Base-by-base conservation (phyloP, 2,329 filamentous ascomycete species). In the Phialemonium atrogriseum region DNA sequence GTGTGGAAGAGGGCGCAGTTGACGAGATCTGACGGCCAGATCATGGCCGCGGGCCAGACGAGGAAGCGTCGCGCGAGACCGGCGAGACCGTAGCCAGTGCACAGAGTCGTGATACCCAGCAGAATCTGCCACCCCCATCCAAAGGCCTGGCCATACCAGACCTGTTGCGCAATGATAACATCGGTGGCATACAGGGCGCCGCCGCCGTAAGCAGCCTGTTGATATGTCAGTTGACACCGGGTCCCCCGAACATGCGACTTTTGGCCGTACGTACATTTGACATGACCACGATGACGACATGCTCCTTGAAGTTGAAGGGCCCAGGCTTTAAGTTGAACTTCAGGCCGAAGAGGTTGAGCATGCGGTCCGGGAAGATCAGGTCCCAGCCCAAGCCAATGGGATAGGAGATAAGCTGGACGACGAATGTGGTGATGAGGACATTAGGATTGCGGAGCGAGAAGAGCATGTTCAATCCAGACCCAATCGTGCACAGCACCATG, bases 61-160 rank as follows among this genome's bases (percentile, higher is more conserved):
- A 80, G 62, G 53, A 75, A 80, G 21, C 71, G 64, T 14, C 73
- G 61, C 17, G 65, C 60, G 35, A 80, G 49, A 3, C 76, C 76
- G 7, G 77, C 77, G 18, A 80, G 56, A 3, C 76, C 75, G 40
- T 78, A 78, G 5, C 77, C 77, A 36, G 77, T 73, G 44, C 74
- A 64, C 36, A 79, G 70, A 2, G 72, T 77, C 4, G 72, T 74
- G 36, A 79, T 64, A 33, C 66, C 68, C 37, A 77, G 61, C 5
- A 80, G 56, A 5, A 78, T 54, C 50, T 79, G 68, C 52, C 75
- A 78, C 3, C 64, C 66, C 58, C 70, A 75, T 31, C 68, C 65
- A 30, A 73, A 68, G 18, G 66, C 56, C 46, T 78, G 70, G 17
- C 64, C 58, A 40, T 78, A 78, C 44, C 69, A 78, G 41, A 75